Evolutionary conservation across 768 basidiomycete species (phyloP).

Genomic region (Dacryopinax spathularia): DNA sequence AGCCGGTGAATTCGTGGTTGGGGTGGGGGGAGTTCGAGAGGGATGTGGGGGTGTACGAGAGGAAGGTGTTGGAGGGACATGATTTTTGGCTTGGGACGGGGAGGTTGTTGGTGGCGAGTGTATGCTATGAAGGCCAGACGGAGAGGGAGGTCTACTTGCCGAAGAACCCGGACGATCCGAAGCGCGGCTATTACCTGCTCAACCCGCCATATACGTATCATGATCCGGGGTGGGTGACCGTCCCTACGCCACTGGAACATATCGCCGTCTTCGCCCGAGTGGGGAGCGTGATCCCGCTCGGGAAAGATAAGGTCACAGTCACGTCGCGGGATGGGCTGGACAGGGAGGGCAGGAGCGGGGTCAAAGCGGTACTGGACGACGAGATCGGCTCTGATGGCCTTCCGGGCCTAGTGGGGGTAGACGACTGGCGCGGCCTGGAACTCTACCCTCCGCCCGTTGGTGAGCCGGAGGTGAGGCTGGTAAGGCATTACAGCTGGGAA

Average conservation of each 20-base stretch:
- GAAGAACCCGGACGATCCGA: conserved; percentile 14
- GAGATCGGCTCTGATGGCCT: conserved; percentile 13
- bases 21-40: conserved; percentile 20
- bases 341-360: conserved; percentile 19
- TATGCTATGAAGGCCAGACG: conserved; percentile 17
- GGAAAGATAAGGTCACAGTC: conserved; percentile 20
- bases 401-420: conserved; percentile 19
- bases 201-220: conserved; percentile 11
- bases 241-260: conserved; percentile 20
- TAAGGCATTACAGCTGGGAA: conserved; percentile 8
- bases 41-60: conserved; percentile 20
- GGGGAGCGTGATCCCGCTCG: conserved; percentile 22
- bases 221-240: conserved; percentile 6
- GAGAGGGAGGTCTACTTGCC: conserved; percentile 22
- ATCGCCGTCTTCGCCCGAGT: conserved; percentile 23
- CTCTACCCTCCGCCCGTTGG: conserved; percentile 18
- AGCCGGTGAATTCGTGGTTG: conserved; percentile 19
- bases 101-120: conserved; percentile 19
- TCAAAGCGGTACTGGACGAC: conserved; percentile 15
- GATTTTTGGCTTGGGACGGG: conserved; percentile 25
- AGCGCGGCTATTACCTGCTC: conserved; percentile 19
- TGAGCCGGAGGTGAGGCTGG: not conserved
- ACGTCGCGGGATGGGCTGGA: conserved; percentile 17
- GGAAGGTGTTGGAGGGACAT: conserved; percentile 20
- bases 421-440: conserved; percentile 23